Base-by-base conservation (phyloP, 768 basidiomycete species). In the Serendipita indica region DNA sequence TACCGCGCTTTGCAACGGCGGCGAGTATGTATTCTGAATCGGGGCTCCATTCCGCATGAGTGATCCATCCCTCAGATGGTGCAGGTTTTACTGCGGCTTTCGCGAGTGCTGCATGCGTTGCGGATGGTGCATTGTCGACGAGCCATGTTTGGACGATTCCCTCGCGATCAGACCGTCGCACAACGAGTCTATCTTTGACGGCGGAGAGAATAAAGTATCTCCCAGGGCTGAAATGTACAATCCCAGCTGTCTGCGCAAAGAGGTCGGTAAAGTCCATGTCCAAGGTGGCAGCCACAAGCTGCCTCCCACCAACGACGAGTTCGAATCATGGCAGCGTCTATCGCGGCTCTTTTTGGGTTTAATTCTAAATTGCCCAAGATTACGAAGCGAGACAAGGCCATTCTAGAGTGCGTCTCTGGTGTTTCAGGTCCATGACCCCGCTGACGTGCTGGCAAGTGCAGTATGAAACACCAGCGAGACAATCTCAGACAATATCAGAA, bases 401-500 rank as follows among this genome's bases (percentile, higher is more conserved):
- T 99, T 62, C 79, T 99, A 61, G 94, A 97, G 94, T 98, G 63
- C 69, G 88, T 77, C 22, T 64, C n/a, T n/a, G n/a, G 28, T 20
- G 58, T 56, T 58, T 59, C 52, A 13, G 45, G 35, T 57, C 60
- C 33, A 25, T n/a, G 33, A 34, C 43, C 10, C 7, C 46, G 64
- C 57, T 57, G 34, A 64, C 34, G 10, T 37, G 58, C 54, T 35
- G 14, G 37, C 20, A 61, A 58, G 57, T 67, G 30, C 69, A 97
- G 94, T 68, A 78, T 99, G 64, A 98, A 99, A 72, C 70, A 96
- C 45, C 96, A 99, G 69, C 79, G 96, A 33, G 96, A 99, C 72
- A 97, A 93, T 70, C 73, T 99, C 62, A 86, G 80, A 69, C 89
- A 93, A 69, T 99, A 98, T 67, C 96, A 94, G 78, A 89, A 83